Conservation (phyloP, 2,329 filamentous ascomycete species). For the Rhytidhysteron rufulum region DNA sequence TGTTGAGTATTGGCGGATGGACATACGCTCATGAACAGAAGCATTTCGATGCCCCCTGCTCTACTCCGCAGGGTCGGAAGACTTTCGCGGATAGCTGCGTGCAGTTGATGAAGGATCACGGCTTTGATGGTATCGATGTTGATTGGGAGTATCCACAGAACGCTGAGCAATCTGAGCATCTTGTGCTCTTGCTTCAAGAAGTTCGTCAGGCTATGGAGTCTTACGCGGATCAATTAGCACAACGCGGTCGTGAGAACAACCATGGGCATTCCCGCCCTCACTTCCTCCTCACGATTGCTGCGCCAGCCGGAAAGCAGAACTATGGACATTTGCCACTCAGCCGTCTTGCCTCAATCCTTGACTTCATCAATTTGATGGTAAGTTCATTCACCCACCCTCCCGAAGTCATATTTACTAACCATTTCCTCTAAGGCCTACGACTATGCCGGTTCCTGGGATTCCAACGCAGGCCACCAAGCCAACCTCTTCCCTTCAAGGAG, state of each 20-base stretch:
- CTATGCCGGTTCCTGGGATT: conserved; percentile 74
- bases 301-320: conserved; percentile 42
- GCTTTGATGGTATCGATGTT: conserved; percentile 56
- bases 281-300: conserved; percentile 44
- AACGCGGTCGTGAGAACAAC: conserved; percentile 6
- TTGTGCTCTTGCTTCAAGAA: conserved; percentile 38
- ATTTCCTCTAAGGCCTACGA: conserved; percentile 49
- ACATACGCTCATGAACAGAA: conserved; percentile 57
- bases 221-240: conserved; percentile 34
- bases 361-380: conserved; percentile 52
- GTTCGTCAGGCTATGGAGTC: conserved; percentile 36
- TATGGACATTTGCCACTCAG: conserved; percentile 39
- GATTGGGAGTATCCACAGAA: conserved; percentile 48
- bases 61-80: conserved; percentile 57
- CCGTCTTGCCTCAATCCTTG: conserved; percentile 40
- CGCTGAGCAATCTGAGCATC: conserved; percentile 36
- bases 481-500: conserved; percentile 64
- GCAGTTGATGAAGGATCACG: conserved; percentile 71
- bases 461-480: conserved; percentile 68
- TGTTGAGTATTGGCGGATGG: conserved; percentile 83
- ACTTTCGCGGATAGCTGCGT: conserved; percentile 70
- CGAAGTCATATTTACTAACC: conserved; percentile 4
- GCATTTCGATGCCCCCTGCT: conserved; percentile 70
- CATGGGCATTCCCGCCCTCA: conserved; percentile 22
- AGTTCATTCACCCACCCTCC: conserved; percentile 12